These are phyloP conservation scores for Silene coronaria DNA, from an alignment of 179 eudicot species.

Conservation along the genomic window DNA sequence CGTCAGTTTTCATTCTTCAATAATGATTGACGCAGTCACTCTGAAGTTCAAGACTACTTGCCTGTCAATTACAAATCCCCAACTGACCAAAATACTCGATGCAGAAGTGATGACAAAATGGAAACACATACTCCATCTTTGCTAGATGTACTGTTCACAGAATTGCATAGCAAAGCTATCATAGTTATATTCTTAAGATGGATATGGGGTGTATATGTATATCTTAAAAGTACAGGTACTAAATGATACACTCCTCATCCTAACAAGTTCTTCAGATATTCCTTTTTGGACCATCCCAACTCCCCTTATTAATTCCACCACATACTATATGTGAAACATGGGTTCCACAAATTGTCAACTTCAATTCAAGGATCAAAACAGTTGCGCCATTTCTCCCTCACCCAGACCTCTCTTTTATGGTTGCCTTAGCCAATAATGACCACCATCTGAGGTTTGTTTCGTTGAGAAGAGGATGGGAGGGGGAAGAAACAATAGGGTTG, in stretches of 20 bases:
- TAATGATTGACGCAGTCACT: neutral
- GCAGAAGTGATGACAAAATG: neutral
- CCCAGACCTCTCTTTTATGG: neutral
- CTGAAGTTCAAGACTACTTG: neutral
- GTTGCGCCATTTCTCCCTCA: neutral
- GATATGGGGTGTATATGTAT: too few relatives aligned
- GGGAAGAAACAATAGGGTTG: neutral
- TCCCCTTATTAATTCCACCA: too few relatives aligned
- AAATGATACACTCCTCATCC: neutral
- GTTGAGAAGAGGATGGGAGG: neutral
- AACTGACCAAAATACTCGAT: neutral
- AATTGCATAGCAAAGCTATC: neutral
- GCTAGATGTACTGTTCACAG: neutral
- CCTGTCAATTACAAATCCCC: neutral
- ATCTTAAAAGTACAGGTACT: too few relatives aligned
- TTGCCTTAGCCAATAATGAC: too few relatives aligned
- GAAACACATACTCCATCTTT: neutral
- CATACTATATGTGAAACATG: too few relatives aligned
- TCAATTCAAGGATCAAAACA: neutral
- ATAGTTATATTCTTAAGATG: neutral
- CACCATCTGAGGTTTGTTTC: neutral
- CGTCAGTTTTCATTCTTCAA: neutral
- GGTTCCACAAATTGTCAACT: neutral
- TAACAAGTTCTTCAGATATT: neutral
- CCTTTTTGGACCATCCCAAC: neutral